Conservation (phyloP, 163 green algal genomes). For the Volvox carteri region DNA sequence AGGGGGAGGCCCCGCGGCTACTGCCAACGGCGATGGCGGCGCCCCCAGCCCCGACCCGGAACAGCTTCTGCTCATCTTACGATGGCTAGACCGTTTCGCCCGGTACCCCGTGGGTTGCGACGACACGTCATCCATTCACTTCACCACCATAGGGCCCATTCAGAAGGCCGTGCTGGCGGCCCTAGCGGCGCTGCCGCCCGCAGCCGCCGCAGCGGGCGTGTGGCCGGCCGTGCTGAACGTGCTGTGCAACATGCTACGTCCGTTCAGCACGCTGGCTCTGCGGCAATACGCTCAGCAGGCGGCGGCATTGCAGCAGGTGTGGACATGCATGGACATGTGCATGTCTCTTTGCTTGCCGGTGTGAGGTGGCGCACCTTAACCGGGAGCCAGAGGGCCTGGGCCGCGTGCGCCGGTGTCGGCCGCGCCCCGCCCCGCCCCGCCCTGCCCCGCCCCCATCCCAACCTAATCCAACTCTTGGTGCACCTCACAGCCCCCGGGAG, state of each 20-base stretch:
- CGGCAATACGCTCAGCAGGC: conserved; percentile 8
- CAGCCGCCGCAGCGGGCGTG: conserved; percentile 56
- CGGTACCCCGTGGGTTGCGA: conserved; percentile 79
- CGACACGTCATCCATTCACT: conserved; percentile 72
- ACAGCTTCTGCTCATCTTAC: conserved; percentile 68
- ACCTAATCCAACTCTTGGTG: no score
- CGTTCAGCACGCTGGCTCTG: conserved; percentile 60
- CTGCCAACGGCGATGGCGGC: conserved; percentile 1
- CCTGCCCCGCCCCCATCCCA: no score
- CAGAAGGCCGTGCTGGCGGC: conserved; percentile 64
- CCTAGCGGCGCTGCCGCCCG: conserved; percentile 16
- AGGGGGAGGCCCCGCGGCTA: not conserved
- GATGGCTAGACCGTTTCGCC: conserved; percentile 81
- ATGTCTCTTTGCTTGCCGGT: no score
- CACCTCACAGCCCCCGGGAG: no score
- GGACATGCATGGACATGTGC: not conserved
- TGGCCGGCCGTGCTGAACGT: conserved; percentile 67
- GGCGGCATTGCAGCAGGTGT: conserved; percentile 35
- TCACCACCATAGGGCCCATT: conserved; percentile 69
- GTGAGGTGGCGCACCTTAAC: no score
- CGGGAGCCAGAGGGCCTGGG: no score
- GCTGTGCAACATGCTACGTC: conserved; percentile 64
- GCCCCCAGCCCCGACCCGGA: conserved; percentile 60
- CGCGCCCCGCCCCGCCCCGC: no score
- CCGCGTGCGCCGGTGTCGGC: no score